Evolutionary conservation across 768 basidiomycete genomes (phyloP).

Genomic region (Tephrocybe sp.): DNA sequence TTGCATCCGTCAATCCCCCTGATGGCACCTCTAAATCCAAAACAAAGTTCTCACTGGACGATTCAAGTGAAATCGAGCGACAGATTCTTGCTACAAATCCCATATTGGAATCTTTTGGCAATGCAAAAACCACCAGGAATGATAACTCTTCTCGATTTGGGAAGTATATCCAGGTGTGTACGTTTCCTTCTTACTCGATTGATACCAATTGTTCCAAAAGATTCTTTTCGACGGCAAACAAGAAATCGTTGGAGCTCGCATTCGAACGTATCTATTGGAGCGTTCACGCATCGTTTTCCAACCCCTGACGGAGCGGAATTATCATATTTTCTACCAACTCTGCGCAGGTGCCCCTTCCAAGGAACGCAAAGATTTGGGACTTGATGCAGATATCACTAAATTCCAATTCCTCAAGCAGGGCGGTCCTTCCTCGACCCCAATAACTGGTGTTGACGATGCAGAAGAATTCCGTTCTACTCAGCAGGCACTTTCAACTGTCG

Average conservation of each 20-base stretch:
- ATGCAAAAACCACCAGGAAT: constrained; percentile 98
- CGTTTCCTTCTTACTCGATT: constrained; percentile 1
- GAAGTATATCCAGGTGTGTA: constrained; percentile 94
- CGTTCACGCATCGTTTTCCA: constrained; percentile 98
- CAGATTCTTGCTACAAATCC: constrained; percentile 99
- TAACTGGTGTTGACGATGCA: constrained; percentile 90
- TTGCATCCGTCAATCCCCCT: constrained; percentile 94
- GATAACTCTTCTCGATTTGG: constrained; percentile 99
- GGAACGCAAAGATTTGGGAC: constrained; percentile 91
- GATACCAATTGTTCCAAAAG: constrained; percentile 39
- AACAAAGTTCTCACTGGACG: constrained; percentile 74
- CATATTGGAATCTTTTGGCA: constrained; percentile 97
- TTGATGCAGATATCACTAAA: constrained; percentile 80
- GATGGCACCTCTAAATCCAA: constrained; percentile 57
- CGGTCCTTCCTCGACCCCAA: constrained; percentile 82
- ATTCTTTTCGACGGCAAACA: constrained; percentile 95
- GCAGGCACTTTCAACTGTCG: constrained; percentile 93
- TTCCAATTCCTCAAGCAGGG: constrained; percentile 95
- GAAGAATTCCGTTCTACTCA: constrained; percentile 95
- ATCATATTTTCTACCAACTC: constrained; percentile 99
- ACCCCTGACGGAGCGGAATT: constrained; percentile 94
- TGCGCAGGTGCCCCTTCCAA: constrained; percentile 94
- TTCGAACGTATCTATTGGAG: constrained; percentile 96
- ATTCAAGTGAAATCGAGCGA: constrained; percentile 91
- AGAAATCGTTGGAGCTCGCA: constrained; percentile 98